Evolutionary conservation across 805 yeast species (phyloP), one percentile per base, ranked within the genome.

Genomic region (Priceomyces fermenticarens): DNA sequence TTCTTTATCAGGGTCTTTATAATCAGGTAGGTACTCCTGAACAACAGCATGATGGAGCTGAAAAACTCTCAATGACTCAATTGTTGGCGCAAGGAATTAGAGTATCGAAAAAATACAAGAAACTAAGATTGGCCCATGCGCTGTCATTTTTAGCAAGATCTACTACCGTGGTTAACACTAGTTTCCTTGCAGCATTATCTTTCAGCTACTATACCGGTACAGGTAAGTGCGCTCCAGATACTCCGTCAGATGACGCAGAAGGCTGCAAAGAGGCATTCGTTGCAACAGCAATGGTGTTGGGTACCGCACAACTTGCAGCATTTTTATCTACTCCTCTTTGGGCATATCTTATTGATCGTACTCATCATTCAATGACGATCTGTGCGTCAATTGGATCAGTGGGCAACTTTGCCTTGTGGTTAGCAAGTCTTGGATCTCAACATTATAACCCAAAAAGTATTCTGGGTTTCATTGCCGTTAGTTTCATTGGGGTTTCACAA

Each of bases 111-210:
- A 56, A 63, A 38, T 75, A 76, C 53, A 67, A 70, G 10, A 65
- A 71, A 28, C 68, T 81, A 16, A 68, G 73, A 32, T 53, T 81
- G 16, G 82, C 88, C 0, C 83, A 80, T 51, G 49, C 73, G 12
- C 86, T 85, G 4, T 76, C 80, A 2, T 75, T 81, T 46, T 77
- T 81, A 12, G 78, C 88, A 3, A 73, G 89, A 37, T 71, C 85
- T 4, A 74, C 82, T 3, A 73, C 85, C 1, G 81, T 83, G 1
- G 68, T 74, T 3, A 70, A 75, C 7, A 62, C 85, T 0, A 70
- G 80, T 4, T 84, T 81, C 56, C 69, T 83, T 17, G 90, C 90
- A 3, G 61, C 83, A 30, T 70, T 74, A 55, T 81, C 83, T 33
- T 81, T 78, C 57, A 69, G 73, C 39, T 80, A 72, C 62, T 84